Percentiles rank a stretch among this genome's conserved stretches.
Evolutionary conservation across 345 rosid species (phyloP).

Genomic region (Brassica carinata): DNA sequence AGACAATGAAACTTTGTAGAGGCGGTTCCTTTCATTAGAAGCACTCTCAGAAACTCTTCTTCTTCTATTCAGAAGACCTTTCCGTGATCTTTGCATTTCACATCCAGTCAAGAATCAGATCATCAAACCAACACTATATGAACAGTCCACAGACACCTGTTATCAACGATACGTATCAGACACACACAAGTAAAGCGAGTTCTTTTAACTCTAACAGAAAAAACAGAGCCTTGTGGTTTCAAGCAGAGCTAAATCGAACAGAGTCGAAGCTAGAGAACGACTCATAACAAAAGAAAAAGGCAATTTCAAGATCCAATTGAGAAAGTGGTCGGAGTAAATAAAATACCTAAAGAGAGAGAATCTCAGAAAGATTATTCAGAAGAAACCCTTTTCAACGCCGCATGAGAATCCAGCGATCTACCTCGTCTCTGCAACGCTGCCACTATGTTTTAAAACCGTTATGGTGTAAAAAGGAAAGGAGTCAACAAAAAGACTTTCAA

Average conservation of each 20-base stretch:
- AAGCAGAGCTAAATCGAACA: not conserved
- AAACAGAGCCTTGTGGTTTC: not conserved
- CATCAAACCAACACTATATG: slow-evolving; percentile 4
- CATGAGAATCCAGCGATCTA: slow-evolving; percentile 30
- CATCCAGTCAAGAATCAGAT: slow-evolving; percentile 52
- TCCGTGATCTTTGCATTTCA: slow-evolving; percentile 93
- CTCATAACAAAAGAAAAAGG: not conserved
- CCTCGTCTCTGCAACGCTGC: slow-evolving; percentile 31
- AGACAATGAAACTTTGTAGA: slow-evolving; percentile 74
- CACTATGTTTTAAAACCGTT: slow-evolving; percentile 21
- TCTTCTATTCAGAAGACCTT: slow-evolving; percentile 81
- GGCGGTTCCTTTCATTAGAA: slow-evolving; percentile 45
- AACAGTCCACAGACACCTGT: slow-evolving; percentile 18
- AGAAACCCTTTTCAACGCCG: slow-evolving; percentile 26
- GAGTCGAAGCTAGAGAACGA: not conserved
- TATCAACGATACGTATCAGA: slow-evolving; percentile 2
- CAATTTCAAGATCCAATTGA: slow-evolving; percentile 28
- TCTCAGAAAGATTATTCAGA: slow-evolving; percentile 5
- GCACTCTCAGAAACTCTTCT: slow-evolving; percentile 70
- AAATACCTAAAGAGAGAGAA: slow-evolving; percentile 1
- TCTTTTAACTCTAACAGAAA: not conserved
- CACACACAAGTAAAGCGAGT: slow-evolving; percentile 4
- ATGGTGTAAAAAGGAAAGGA: slow-evolving; percentile 21
- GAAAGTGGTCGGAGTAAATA: slow-evolving; percentile 10
- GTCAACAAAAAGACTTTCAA: slow-evolving; percentile 18